Evolutionary conservation across 2,329 filamentous ascomycete genomes (phyloP).

Genomic region (Hypomyces perniciosus): DNA sequence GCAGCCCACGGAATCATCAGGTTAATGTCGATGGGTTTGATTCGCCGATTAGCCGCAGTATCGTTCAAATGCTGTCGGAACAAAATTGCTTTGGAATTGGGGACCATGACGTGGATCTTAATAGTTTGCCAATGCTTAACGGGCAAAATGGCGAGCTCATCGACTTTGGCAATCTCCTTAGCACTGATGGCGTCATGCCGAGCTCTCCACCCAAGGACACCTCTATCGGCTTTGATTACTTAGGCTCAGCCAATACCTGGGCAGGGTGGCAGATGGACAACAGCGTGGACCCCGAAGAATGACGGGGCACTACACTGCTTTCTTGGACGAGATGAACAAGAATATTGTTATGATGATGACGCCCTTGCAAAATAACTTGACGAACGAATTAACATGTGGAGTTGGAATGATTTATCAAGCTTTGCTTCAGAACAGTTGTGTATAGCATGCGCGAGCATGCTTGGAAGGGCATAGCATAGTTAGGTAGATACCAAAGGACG

Average conservation of each 20-base stretch:
- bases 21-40: slow-evolving; percentile 36
- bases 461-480: slow-evolving; percentile 1
- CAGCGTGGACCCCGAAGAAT: neutral
- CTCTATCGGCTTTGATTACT: slow-evolving; percentile 26
- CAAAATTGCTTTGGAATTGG: slow-evolving; percentile 39
- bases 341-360: slow-evolving; percentile 1
- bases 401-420: neutral
- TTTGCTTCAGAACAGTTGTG: too few relatives aligned
- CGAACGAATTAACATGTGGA: neutral
- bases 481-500: slow-evolving; percentile 6
- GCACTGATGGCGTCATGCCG: slow-evolving; percentile 41
- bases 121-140: slow-evolving; percentile 33
- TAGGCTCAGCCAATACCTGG: slow-evolving; percentile 23
- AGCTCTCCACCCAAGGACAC: slow-evolving; percentile 40
- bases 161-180: slow-evolving; percentile 45
- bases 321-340: neutral
- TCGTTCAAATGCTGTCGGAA: slow-evolving; percentile 59
- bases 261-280: slow-evolving; percentile 22
- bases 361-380: too few relatives aligned
- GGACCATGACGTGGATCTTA: slow-evolving; percentile 40
- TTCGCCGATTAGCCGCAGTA: slow-evolving; percentile 56
- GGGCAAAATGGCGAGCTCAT: slow-evolving; percentile 30
- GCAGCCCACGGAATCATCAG: slow-evolving; percentile 38
- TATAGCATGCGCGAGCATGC: too few relatives aligned
- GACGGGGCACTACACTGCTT: neutral